A percentile compares a stretch with the other conserved stretches of the same genome.
phyloP scores from a whole-genome alignment of 2,329 filamentous ascomycete genomes.

The Fusarium phyllophilum region DNA sequence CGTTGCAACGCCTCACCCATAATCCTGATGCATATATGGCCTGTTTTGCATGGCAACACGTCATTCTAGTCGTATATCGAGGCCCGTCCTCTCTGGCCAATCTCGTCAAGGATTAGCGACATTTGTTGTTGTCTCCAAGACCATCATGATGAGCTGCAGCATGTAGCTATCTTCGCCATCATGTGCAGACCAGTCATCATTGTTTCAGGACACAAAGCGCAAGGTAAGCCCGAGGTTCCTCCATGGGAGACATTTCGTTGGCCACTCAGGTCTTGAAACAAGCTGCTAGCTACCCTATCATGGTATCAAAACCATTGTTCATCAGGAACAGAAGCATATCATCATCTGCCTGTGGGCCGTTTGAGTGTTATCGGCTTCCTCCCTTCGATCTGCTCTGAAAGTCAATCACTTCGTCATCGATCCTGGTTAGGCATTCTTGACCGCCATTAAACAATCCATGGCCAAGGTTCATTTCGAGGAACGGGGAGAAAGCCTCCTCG shows the following conservation, averaged over 20 bases:
- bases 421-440: slow-evolving; percentile 7
- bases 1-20: not conserved
- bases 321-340: not conserved
- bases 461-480: slow-evolving; percentile 1
- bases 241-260: not conserved
- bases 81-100: not conserved
- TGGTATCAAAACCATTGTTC: not conserved
- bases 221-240: not conserved
- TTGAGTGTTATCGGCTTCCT: not conserved
- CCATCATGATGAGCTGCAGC: not conserved
- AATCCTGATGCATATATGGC: not conserved
- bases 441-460: slow-evolving; percentile 22
- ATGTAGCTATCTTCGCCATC: not conserved
- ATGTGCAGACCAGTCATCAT: not conserved
- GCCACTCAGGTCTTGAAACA: not conserved
- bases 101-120: not conserved
- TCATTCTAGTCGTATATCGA: not conserved
- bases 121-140: not conserved
- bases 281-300: not conserved
- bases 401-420: slow-evolving; percentile 13
- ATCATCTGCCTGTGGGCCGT: not conserved
- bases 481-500: not conserved
- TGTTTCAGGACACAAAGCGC: not conserved
- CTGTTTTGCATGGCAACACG: not conserved
- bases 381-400: not conserved